These are phyloP conservation scores for Aechmea fasciata DNA, from an alignment of 176 grass and related monocot genomes.

Conservation along the genomic window DNA sequence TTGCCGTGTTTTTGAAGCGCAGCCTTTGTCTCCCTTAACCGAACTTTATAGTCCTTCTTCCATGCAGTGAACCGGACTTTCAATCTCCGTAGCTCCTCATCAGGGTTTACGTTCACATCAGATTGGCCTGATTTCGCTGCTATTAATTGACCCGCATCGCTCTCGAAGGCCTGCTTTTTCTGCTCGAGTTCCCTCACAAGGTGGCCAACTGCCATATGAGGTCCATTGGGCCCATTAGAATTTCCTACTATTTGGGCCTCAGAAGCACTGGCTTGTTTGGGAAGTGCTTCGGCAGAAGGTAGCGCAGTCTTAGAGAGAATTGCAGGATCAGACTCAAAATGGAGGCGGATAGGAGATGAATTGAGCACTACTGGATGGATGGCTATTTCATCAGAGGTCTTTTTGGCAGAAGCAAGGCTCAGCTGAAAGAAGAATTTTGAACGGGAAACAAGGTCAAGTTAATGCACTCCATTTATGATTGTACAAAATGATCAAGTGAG, in stretches of 20 bases:
- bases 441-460: neutral
- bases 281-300: conserved; percentile 27
- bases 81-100: conserved; percentile 69
- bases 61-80: conserved; percentile 71
- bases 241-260: conserved; percentile 28
- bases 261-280: conserved; percentile 17
- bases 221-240: conserved; percentile 33
- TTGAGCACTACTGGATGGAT: conserved; percentile 18
- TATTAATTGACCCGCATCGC: conserved; percentile 42
- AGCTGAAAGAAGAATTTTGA: conserved; percentile 26
- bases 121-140: conserved; percentile 34
- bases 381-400: conserved; percentile 41
- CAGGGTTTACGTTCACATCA: conserved; percentile 43
- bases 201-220: conserved; percentile 33
- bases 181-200: conserved; percentile 69
- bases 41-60: conserved; percentile 89
- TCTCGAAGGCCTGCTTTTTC: conserved; percentile 48
- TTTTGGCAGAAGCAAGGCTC: conserved; percentile 73
- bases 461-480: neutral
- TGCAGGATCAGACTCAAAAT: conserved; percentile 57
- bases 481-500: too few species aligned
- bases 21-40: conserved; percentile 74
- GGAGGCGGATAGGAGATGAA: conserved; percentile 25
- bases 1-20: conserved; percentile 42
- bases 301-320: conserved; percentile 42